Base-by-base conservation (phyloP, 2,329 filamentous ascomycete species). In the Fusarium sp. region DNA sequence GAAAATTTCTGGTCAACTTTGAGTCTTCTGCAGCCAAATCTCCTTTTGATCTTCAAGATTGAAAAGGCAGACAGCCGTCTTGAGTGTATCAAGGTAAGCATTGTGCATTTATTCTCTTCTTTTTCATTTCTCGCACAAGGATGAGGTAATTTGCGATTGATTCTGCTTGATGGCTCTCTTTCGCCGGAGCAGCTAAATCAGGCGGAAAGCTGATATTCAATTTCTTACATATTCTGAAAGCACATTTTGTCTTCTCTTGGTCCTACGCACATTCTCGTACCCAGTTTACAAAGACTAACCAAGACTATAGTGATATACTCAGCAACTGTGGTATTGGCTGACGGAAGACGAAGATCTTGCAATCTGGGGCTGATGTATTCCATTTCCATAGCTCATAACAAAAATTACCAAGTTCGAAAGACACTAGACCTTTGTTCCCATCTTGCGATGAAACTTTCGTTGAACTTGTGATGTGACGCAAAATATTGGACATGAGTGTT, bases 101-200 rank as follows among this genome's bases (percentile, higher is more conserved):
- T 6, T 25, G 36, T 42, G 9, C 7, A 52, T 43, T 54, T 39
- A 40, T 40, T 23, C 20, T 54, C 25, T 37, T 64, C 31, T 52
- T 56, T 46, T 58, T 54, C 31, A 33, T 41, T 43, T 14, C 29
- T 41, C 58, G 36, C 58, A 66, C 61, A 73, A 91, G 92, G 94
- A 97, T 97, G 94, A 91, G 85, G 92, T 79, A 97, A 97, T 97
- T 97, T 97, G 94, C 94, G 94, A 95, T 95, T 96, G 94, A 97
- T 91, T 87, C 85, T 83, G 80, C 80, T 80, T 84, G 89, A 88
- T 94, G 93, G 93, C 86, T 83, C 91, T 89, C 93, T 91, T 79
- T 82, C 91, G 94, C 94, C 94, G 88, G 94, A 89, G 92, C 86
- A 84, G 91, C 90, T 86, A 90, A 90, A 94, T 90, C 90, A 85